These are phyloP conservation scores for Annona squamosa DNA, from an alignment of 164 flowering plant genomes.

Conservation along the genomic window DNA sequence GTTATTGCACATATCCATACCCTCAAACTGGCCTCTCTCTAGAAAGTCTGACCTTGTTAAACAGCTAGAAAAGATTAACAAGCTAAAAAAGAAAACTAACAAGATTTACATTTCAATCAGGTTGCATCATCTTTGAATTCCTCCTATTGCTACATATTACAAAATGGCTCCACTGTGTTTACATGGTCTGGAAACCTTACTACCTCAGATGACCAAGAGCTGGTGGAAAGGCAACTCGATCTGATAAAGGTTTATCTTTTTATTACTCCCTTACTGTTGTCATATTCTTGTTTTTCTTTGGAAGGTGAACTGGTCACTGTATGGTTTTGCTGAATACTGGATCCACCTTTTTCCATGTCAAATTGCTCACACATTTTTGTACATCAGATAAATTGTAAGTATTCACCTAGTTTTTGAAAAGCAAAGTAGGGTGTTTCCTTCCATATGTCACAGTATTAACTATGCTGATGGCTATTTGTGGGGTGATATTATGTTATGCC, in stretches of 20 bases:
- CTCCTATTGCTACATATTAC: constrained; percentile 84
- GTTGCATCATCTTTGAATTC: constrained; percentile 91
- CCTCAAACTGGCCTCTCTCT: too few species aligned
- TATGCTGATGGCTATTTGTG: neutral
- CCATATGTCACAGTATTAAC: neutral
- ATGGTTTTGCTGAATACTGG: neutral
- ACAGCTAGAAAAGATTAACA: too few species aligned
- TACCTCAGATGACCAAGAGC: constrained; percentile 77
- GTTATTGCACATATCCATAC: too few species aligned
- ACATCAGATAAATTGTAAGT: neutral
- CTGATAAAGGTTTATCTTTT: constrained; percentile 62
- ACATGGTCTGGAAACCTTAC: constrained; percentile 91
- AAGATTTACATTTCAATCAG: constrained; percentile 32
- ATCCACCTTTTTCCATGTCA: neutral
- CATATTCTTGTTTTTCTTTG: neutral
- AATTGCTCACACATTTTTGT: neutral
- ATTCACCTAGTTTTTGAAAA: too few species aligned
- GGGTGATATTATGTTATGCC: neutral
- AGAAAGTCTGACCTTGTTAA: too few species aligned
- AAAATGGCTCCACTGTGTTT: constrained; percentile 63
- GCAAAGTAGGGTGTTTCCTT: neutral
- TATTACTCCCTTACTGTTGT: neutral
- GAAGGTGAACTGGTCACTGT: constrained; percentile 1
- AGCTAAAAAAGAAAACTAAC: too few species aligned
- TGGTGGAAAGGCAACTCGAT: constrained; percentile 92